Evolutionary conservation across 352 stramenopile species (phyloP), one percentile per base, ranked within the genome.

Genomic region (Phytophthora crassamura): DNA sequence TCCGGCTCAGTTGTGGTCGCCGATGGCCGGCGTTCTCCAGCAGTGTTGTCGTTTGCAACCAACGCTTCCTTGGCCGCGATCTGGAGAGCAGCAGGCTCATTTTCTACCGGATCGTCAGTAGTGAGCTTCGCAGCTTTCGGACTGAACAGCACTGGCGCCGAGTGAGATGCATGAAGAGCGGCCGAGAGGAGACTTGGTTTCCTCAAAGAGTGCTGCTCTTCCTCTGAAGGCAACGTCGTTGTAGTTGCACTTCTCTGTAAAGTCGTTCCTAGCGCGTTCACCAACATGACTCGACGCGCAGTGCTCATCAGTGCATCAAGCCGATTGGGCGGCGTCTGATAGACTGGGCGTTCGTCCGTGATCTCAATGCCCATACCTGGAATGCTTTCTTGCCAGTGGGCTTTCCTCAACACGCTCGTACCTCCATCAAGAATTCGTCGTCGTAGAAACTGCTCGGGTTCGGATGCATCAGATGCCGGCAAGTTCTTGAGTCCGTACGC

Each of bases 371-470:
- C 64, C 64, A 90, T 83, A 22, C 69, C 80, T 12, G 69, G 64
- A 40, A 80, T 73, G 4, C 75, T 71, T n/a, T 80, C 64, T 12
- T 80, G 82, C 25, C 68, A 67, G 15, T 61, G 41, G 9, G 82
- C 70, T 7, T 43, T 42, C 20, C 76, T 85, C 28, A 91, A 62
- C 0, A 90, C 79, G 12, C 69, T 83, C 7, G 68, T 74, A 18
- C 79, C 61, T 0, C 51, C 56, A 7, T 66, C 28, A 5, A 71
- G 41, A 0, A 67, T 80, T 18, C 74, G 63, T 15, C 67, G 74
- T 5, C 83, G 75, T 25, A 91, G 51, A 52, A 91, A 91, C 49
- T 87, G 77, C 45, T 91, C 83, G 0, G 68, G 67, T 41, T 91
- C 83, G 0, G 32, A 32, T 22, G 12, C 52, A 12, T 41, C 61